A percentile compares a stretch with the other conserved stretches of the same genome.
phyloP scores from a whole-genome alignment of 305 asterid genomes.

The Nicotiana rustica region DNA sequence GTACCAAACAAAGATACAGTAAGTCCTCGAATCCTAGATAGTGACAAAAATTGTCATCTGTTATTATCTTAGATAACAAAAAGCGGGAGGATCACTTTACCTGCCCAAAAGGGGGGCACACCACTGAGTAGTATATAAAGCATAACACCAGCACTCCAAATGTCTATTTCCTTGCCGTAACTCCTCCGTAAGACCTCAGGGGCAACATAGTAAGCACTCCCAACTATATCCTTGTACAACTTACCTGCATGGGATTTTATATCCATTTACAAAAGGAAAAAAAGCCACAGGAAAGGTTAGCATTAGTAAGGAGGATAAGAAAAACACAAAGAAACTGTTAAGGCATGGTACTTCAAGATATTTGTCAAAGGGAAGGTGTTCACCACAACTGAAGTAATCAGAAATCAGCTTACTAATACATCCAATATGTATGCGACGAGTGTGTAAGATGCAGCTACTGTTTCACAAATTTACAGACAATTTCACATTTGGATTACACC shows the following conservation, averaged over 20 bases:
- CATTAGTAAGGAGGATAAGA: not conserved
- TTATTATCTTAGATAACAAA: slow-evolving; percentile 1
- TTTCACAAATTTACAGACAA: not conserved
- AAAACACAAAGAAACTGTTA: not conserved
- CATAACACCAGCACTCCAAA: slow-evolving; percentile 92
- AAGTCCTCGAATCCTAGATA: not conserved
- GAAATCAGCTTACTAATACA: not conserved
- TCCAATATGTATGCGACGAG: not conserved
- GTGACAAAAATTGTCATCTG: not conserved
- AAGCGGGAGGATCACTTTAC: slow-evolving; percentile 44
- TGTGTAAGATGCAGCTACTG: not conserved
- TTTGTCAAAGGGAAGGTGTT: not conserved
- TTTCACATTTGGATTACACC: not conserved
- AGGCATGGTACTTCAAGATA: not conserved
- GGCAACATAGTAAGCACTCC: slow-evolving; percentile 86
- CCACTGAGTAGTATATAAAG: slow-evolving; percentile 80
- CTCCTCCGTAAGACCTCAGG: slow-evolving; percentile 75
- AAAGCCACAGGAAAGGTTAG: not conserved
- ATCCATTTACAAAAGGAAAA: not conserved
- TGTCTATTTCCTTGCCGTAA: slow-evolving; percentile 76
- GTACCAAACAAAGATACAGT: slow-evolving; percentile 1
- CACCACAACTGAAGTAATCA: not conserved
- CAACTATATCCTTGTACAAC: slow-evolving; percentile 71
- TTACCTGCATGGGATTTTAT: slow-evolving; percentile 57
- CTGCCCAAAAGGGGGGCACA: slow-evolving; percentile 92